Evolutionary conservation across 2,329 filamentous ascomycete genomes (phyloP).

Genomic region (Sclerotinia borealis): DNA sequence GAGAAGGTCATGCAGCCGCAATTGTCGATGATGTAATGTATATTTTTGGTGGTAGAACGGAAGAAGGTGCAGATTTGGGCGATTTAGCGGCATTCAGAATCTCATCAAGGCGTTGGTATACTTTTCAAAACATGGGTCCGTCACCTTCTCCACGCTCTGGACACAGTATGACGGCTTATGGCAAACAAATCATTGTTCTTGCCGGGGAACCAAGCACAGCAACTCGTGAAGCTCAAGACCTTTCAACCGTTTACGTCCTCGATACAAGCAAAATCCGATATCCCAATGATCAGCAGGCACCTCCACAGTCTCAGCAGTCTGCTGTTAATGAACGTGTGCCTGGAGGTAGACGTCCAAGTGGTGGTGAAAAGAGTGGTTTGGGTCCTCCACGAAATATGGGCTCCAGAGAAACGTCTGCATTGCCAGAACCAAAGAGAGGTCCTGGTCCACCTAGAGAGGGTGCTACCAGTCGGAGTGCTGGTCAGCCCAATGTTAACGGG

Average conservation of each 20-base stretch:
- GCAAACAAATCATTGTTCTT: constrained; percentile 85
- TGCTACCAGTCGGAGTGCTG: constrained; percentile 34
- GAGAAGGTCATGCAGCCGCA: constrained; percentile 90
- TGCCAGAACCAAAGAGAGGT: constrained; percentile 43
- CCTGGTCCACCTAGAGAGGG: constrained; percentile 39
- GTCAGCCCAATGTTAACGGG: constrained; percentile 35
- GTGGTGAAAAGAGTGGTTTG: constrained; percentile 35
- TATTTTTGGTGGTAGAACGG: constrained; percentile 91
- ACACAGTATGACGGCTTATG: constrained; percentile 94
- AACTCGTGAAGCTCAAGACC: constrained; percentile 70
- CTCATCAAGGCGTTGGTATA: constrained; percentile 89
- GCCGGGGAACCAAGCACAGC: constrained; percentile 92
- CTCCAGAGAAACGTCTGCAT: constrained; percentile 27
- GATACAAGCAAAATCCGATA: constrained; percentile 97
- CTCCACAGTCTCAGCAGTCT: constrained; percentile 32
- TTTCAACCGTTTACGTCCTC: constrained; percentile 83
- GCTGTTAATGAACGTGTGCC: constrained; percentile 38
- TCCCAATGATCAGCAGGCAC: constrained; percentile 60
- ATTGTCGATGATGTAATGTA: constrained; percentile 99
- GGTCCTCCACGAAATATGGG: constrained; percentile 23
- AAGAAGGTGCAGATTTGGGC: constrained; percentile 86
- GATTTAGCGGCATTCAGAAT: constrained; percentile 85
- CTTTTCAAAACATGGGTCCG: constrained; percentile 98
- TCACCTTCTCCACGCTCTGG: constrained; percentile 90
- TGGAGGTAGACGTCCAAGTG: constrained; percentile 37